These are phyloP conservation scores for Pseudogymnoascus sp. DNA, from an alignment of 2,329 filamentous ascomycete species.

Conservation along the genomic window DNA sequence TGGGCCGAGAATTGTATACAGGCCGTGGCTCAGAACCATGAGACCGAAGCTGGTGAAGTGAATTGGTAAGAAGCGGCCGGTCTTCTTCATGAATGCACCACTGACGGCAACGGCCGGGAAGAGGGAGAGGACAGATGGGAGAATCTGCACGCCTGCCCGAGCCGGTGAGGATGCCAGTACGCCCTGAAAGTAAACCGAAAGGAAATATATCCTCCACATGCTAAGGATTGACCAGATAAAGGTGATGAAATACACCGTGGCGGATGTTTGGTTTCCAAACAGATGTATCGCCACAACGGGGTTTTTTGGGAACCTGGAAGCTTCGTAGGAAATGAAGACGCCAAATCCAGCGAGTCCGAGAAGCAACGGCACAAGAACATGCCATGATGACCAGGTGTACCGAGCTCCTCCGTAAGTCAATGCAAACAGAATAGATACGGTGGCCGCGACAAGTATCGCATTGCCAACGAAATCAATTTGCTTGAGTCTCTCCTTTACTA, in stretches of 20 bases:
- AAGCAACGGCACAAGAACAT: conserved; percentile 37
- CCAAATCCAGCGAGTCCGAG: conserved; percentile 36
- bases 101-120: conserved; percentile 36
- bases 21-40: conserved; percentile 25
- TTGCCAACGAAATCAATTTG: conserved; percentile 40
- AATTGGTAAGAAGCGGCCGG: conserved; percentile 41
- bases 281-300: conserved; percentile 37
- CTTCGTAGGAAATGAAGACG: conserved; percentile 34
- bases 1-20: conserved; percentile 34
- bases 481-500: conserved; percentile 28
- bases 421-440: conserved; percentile 36
- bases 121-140: conserved; percentile 37
- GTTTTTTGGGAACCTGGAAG: conserved; percentile 18
- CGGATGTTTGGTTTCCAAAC: conserved; percentile 29
- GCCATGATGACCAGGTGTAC: conserved; percentile 35
- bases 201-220: conserved; percentile 30
- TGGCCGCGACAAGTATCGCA: conserved; percentile 33
- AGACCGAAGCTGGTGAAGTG: conserved; percentile 35
- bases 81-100: conserved; percentile 32
- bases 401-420: conserved; percentile 38
- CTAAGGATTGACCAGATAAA: conserved; percentile 33
- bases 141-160: conserved; percentile 36
- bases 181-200: conserved; percentile 31
- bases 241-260: conserved; percentile 25
- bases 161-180: conserved; percentile 33